A percentile compares a stretch with the other conserved stretches of the same genome.
Evolutionary conservation across 116 monocot species (phyloP).

Genomic region (Trichopus zeylanicus): DNA sequence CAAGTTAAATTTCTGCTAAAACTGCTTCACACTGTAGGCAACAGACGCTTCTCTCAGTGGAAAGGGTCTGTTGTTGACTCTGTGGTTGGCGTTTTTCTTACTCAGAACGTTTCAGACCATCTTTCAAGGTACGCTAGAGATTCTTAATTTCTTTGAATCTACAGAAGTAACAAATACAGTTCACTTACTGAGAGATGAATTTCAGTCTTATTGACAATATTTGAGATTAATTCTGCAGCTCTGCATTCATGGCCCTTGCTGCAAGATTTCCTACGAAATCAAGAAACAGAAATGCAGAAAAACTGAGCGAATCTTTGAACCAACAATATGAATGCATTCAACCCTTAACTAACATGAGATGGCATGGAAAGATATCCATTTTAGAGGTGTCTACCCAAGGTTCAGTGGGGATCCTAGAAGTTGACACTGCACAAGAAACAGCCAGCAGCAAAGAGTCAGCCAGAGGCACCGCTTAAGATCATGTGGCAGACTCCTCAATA

Average conservation of each 20-base stretch:
- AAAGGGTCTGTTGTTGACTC: slow-evolving; percentile 72
- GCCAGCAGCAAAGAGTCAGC: not conserved
- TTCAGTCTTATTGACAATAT: not conserved
- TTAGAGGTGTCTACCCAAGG: not conserved
- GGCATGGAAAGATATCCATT: slow-evolving; percentile 11
- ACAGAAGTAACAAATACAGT: not conserved
- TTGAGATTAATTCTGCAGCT: slow-evolving; percentile 19
- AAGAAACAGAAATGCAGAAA: not conserved
- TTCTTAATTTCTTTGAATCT: not conserved
- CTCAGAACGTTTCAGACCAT: slow-evolving; percentile 75
- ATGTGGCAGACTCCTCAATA: slow-evolving; percentile 1
- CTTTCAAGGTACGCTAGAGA: slow-evolving; percentile 43
- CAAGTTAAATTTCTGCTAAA: not conserved
- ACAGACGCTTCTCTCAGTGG: slow-evolving; percentile 57
- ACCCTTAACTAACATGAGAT: slow-evolving; percentile 1
- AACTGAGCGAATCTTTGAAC: not conserved
- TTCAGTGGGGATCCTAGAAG: slow-evolving; percentile 5
- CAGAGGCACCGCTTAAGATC: not conserved
- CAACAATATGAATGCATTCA: not conserved
- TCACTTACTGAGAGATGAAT: not conserved
- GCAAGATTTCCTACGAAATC: slow-evolving; percentile 33
- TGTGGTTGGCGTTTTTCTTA: slow-evolving; percentile 70
- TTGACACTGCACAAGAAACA: slow-evolving; percentile 5
- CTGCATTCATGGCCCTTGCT: slow-evolving; percentile 51
- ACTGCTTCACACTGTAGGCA: slow-evolving; percentile 21